A percentile compares a stretch with the other conserved stretches of the same genome.
phyloP scores from a whole-genome alignment of 495 filamentous ascomycete species.

The Penicillium manginii region DNA sequence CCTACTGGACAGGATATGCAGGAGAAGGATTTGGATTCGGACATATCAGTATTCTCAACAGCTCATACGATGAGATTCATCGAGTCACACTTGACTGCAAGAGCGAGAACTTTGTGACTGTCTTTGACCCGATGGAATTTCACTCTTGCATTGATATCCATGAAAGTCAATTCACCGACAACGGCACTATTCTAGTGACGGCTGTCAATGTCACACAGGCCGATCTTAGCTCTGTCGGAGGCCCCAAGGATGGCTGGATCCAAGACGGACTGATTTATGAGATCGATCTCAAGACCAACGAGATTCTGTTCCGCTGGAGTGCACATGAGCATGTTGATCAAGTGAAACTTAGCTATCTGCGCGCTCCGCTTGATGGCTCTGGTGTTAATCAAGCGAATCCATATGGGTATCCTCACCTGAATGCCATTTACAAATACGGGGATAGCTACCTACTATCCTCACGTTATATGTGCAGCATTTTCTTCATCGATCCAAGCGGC shows the following conservation, averaged over 20 bases:
- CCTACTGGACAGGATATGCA: slow-evolving; percentile 29
- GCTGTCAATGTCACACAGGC: slow-evolving; percentile 52
- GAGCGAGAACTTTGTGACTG: slow-evolving; percentile 25
- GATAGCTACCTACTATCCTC: slow-evolving; percentile 40
- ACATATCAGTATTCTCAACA: slow-evolving; percentile 42
- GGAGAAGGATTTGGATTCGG: slow-evolving; percentile 32
- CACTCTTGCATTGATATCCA: slow-evolving; percentile 41
- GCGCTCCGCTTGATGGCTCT: slow-evolving; percentile 18
- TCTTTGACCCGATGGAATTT: slow-evolving; percentile 18
- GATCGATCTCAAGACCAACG: slow-evolving; percentile 45
- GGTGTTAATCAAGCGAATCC: slow-evolving; percentile 26
- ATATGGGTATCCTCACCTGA: slow-evolving; percentile 46
- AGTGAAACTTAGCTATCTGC: slow-evolving; percentile 18
- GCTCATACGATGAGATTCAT: slow-evolving; percentile 47
- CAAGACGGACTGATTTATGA: slow-evolving; percentile 54
- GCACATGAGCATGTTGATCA: slow-evolving; percentile 25
- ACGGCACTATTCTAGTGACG: slow-evolving; percentile 55
- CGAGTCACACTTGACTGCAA: slow-evolving; percentile 28
- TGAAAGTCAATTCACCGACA: slow-evolving; percentile 45
- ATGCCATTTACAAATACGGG: slow-evolving; percentile 40
- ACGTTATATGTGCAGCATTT: slow-evolving; percentile 41
- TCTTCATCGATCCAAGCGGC: slow-evolving; percentile 34
- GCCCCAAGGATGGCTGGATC: slow-evolving; percentile 50
- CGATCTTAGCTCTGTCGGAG: slow-evolving; percentile 48
- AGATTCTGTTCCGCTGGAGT: slow-evolving; percentile 43